Evolutionary conservation across 768 basidiomycete genomes (phyloP), one percentile per base, ranked within the genome.

Genomic region (Phylloporus sp.): DNA sequence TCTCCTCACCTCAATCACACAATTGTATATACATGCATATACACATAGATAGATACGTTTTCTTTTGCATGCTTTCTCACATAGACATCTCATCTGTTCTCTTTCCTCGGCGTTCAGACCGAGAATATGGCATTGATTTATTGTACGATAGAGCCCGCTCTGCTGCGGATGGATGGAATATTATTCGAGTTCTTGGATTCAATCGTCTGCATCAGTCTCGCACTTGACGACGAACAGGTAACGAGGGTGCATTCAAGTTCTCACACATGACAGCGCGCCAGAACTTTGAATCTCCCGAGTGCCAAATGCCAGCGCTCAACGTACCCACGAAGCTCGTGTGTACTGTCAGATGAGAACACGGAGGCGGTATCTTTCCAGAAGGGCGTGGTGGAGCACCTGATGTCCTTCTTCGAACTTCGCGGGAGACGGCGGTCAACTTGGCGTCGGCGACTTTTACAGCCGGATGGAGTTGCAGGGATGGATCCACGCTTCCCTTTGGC

Each of bases 1-100:
- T 48, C 48, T 47, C 1, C 45, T 53, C 51, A 26, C 41, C 41
- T 54, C 57, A 54, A 62, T 63, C 64, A 59, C 53, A 59, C 62
- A 65, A 43, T 57, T 62, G 57, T 67, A 65, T 63, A 67, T 64
- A 67, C 65, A 63, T 62, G 58, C 59, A 65, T 57, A 67, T 65
- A 67, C 63, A 56, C 63, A 65, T 67, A 61, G 59, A 64, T 65
- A 67, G 60, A 66, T 62, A 29, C 46, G 45, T 26, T 31, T 35
- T 48, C 57, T 49, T 27, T 50, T 48, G 61, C 61, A 63, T 57
- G 56, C 56, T 49, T 46, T 17, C 18, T 62, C 49, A 44, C 65
- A 62, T 64, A 65, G 65, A 67, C 47, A 46, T 27, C 46, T 41
- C 52, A 13, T 46, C 5, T 29, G 28, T 29, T 38, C 45, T 21